phyloP scores from a whole-genome alignment of 345 rosid species.

The Linum tenue region DNA sequence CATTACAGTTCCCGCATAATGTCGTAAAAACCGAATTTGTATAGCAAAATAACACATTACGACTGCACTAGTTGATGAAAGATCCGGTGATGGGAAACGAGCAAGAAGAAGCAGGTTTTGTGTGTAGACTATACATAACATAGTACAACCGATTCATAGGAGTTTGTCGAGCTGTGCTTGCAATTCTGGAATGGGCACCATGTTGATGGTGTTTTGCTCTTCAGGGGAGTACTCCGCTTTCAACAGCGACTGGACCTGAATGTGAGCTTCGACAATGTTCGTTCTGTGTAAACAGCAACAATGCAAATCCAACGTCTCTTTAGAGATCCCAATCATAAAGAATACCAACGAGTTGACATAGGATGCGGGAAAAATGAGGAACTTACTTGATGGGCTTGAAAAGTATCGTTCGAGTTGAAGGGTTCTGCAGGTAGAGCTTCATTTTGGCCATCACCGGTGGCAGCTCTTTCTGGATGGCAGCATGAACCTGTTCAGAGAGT shows the following conservation, averaged over 20 bases:
- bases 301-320: not conserved
- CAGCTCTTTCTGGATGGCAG: constrained; percentile 65
- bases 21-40: too few relatives aligned
- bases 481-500: constrained; percentile 44
- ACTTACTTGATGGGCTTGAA: constrained; percentile 92
- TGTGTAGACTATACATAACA: not conserved
- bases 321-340: not conserved
- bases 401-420: constrained; percentile 75
- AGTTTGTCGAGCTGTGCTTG: constrained; percentile 70
- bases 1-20: too few relatives aligned
- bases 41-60: not conserved
- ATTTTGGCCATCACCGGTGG: constrained; percentile 67
- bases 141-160: constrained; percentile 15
- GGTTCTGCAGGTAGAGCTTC: constrained; percentile 86
- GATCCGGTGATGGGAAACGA: not conserved
- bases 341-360: not conserved
- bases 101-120: not conserved
- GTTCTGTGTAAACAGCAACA: constrained; percentile 45
- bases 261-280: constrained; percentile 88
- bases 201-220: constrained; percentile 56
- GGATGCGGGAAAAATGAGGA: not conserved
- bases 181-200: constrained; percentile 56
- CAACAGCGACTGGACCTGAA: constrained; percentile 61
- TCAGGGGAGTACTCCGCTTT: constrained; percentile 63
- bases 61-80: not conserved